A percentile compares a stretch with the other conserved stretches of the same genome.
Evolutionary conservation across 371 early-diverging fungal species (phyloP).

Genomic region (Blakeslea trispora): DNA sequence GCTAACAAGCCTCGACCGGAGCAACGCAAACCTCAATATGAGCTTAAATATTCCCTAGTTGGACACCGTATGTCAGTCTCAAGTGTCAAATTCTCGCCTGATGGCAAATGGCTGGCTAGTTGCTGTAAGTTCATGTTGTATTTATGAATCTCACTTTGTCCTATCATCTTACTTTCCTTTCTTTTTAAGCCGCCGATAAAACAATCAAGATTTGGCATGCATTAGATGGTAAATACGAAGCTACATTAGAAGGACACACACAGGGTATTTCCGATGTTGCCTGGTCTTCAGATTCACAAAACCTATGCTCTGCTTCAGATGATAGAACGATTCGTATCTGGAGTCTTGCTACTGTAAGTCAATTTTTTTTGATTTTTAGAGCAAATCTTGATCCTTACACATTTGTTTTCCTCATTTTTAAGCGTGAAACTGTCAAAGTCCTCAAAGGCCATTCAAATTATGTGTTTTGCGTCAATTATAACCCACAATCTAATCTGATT

Average conservation of each 20-base stretch:
- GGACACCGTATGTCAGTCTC: constrained; percentile 96
- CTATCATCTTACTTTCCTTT: too few species aligned
- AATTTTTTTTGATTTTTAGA: constrained; percentile 4
- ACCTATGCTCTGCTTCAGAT: constrained; percentile 91
- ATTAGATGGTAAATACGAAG: constrained; percentile 79
- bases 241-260: constrained; percentile 88
- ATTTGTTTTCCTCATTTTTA: too few species aligned
- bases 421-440: constrained; percentile 77
- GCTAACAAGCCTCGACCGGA: constrained; percentile 27
- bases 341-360: constrained; percentile 70
- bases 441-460: constrained; percentile 93
- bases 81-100: constrained; percentile 96
- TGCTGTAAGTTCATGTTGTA: constrained; percentile 86
- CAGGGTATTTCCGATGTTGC: constrained; percentile 96
- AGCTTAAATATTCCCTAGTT: constrained; percentile 82
- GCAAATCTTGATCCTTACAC: too few species aligned
- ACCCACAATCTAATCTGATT: constrained; percentile 89
- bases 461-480: constrained; percentile 97
- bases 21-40: constrained; percentile 80
- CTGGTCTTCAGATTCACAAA: constrained; percentile 91
- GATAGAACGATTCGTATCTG: constrained; percentile 94
- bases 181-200: constrained; percentile 76
- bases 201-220: constrained; percentile 95
- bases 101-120: constrained; percentile 95
- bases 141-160: too few species aligned